Evolutionary conservation across 2,329 filamentous ascomycete genomes (phyloP), one percentile per base, ranked within the genome.

Genomic region (Beauveria sp.): DNA sequence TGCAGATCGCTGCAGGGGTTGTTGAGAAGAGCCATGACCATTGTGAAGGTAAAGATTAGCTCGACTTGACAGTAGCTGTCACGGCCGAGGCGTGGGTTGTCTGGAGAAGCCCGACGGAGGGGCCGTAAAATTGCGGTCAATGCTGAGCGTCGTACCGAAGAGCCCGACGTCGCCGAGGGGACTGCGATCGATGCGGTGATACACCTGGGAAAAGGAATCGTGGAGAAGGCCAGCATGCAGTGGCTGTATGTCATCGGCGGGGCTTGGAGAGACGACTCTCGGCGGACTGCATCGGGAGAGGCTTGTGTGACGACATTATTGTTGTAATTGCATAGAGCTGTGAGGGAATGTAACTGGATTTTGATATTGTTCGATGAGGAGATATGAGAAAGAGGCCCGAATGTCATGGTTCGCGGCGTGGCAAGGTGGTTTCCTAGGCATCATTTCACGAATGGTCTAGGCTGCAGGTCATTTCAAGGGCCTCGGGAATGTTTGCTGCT

Each of bases 1-100:
- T 64, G 61, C 26, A 64, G 60, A 22, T 63, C 58, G 8, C 53
- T 58, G n/a, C 45, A 62, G 38, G 63, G 53, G 48, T 61, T 57
- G 48, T 59, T 63, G 18, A 64, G 56, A 26, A 55, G 45, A 12
- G 57, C 45, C 57, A 63, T 55, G 50, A 49, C 14, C 45, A 63
- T 43, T 12, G 57, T 38, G 8, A 64, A 52, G 16, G 55, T 42
- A 22, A 50, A 51, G 14, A 52, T 34, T 24, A 64, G 50, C 45
- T 64, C 62, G 12, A 54, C 50, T 18, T 58, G 52, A 22, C 62
- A 62, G 59, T 64, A 42, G 26, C 22, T 49, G 45, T 58, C 59
- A 9, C 53, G 48, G n/a, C 62, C 59, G 42, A 61, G 52, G 48
- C 59, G 40, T 3, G 53, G 22, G 8, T 54, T 64, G 43, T 54